Base-by-base conservation (phyloP, 768 basidiomycete genomes). In the Lyophyllum decastes region DNA sequence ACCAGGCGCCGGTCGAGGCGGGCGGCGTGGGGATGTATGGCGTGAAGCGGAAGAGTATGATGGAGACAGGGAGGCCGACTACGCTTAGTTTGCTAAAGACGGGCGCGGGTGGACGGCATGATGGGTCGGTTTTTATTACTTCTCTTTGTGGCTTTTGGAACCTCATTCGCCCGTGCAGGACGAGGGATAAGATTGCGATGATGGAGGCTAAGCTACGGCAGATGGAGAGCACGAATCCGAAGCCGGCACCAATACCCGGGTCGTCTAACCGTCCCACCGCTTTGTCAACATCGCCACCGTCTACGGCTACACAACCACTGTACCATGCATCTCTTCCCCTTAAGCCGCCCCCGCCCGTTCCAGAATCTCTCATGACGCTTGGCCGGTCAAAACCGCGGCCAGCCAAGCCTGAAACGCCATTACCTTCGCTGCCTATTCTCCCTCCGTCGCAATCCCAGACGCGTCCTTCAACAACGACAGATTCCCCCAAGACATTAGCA, bases 181-280 rank as follows among this genome's bases (percentile, higher is more conserved):
- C 92, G 1, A 76, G 82, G 44, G 87, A 86, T 64, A 97, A 98
- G 74, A 99, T 99, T 64, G 94, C 95, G 8, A 84, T 89, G 66
- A 90, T 98, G 82, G 97, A 99, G 73, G 96, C 96, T 2, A 99
- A 99, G 72, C 78, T 99, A 22, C 83, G 86, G 17, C 85, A 92
- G 61, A 86, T 97, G 82, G 85, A 86, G 64, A 68, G 71, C 49
- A 70, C 71, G 25, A 71, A 72, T 49, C 73, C 72, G 12, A 69
- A 64, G 27, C 63, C 60, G 14, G 24, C 45, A 54, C 30, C 56
- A 19, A 26, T 60, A 45, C 54, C 67, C 9, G 62, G 60, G 17
- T 60, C 61, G 26, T 27, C 46, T 16, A 19, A 7, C 16, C 25
- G 35, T 2, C 35, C 35, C 5, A 12, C 6, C 16, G 35, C 25